Evolutionary conservation across 139 green algal genomes (phyloP).

Genomic region (Microglena sp.): DNA sequence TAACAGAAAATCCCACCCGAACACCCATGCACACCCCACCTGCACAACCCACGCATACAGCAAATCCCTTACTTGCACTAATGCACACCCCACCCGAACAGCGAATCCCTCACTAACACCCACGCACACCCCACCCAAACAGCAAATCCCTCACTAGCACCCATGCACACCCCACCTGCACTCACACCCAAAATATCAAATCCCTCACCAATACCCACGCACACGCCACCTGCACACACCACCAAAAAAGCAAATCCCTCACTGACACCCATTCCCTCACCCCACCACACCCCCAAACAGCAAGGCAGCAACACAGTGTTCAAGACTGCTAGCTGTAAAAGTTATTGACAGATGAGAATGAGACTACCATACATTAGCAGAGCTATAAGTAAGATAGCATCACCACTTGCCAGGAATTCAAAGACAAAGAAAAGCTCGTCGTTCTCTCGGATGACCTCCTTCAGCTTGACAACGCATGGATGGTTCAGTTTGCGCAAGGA

Average conservation of each 20-base stretch:
- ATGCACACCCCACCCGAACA: too few species aligned
- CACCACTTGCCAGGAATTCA: constrained; percentile 75
- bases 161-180: neutral
- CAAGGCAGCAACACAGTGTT: neutral
- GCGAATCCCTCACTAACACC: too few species aligned
- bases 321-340: too few species aligned
- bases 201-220: neutral
- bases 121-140: constrained; percentile 11
- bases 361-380: too few species aligned
- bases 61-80: too few species aligned
- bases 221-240: neutral
- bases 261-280: neutral
- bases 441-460: constrained; percentile 93
- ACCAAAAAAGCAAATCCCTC: neutral
- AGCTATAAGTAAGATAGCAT: neutral
- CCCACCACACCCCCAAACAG: neutral
- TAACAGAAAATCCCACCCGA: too few species aligned
- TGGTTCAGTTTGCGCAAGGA: constrained; percentile 87
- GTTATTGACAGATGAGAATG: too few species aligned
- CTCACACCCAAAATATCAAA: neutral
- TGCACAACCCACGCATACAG: too few species aligned
- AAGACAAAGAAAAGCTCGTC: constrained; percentile 96
- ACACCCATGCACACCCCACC: too few species aligned
- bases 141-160: neutral
- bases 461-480: constrained; percentile 88